Conservation (phyloP, 2,329 filamentous ascomycete genomes). For the Nemania sp. region DNA sequence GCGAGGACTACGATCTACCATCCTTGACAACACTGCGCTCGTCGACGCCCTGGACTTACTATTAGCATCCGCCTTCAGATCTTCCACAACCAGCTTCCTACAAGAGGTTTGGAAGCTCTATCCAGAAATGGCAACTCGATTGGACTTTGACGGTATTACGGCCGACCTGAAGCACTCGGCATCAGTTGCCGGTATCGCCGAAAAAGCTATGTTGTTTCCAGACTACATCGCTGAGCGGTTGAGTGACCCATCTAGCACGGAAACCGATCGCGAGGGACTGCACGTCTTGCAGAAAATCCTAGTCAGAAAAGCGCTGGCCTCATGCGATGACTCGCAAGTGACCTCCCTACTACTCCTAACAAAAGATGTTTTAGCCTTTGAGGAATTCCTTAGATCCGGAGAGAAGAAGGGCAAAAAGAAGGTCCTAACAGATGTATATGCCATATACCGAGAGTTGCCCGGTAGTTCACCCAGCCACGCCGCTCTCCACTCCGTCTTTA, state of each 20-base stretch:
- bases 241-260: constrained; percentile 21
- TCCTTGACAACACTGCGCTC: constrained; percentile 47
- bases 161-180: constrained; percentile 43
- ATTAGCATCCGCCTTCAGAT: constrained; percentile 56
- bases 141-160: constrained; percentile 47
- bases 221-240: constrained; percentile 26
- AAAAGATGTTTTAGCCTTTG: constrained; percentile 56
- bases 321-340: constrained; percentile 46
- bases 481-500: constrained; percentile 60
- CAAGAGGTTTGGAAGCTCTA: constrained; percentile 45
- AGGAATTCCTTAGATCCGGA: constrained; percentile 56
- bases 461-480: constrained; percentile 53
- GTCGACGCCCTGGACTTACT: constrained; percentile 59
- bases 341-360: constrained; percentile 57
- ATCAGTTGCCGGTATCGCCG: constrained; percentile 45
- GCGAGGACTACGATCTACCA: constrained; percentile 50
- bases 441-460: constrained; percentile 59
- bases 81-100: constrained; percentile 38
- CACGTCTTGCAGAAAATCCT: constrained; percentile 47
- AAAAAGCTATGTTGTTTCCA: constrained; percentile 44
- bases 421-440: constrained; percentile 59
- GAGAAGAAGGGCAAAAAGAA: constrained; percentile 47
- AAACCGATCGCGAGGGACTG: constrained; percentile 36
- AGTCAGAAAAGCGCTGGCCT: constrained; percentile 47
- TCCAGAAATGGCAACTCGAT: constrained; percentile 44